Conservation (phyloP, 1,139 yeast species). For the Geotrichum bryndzae region DNA sequence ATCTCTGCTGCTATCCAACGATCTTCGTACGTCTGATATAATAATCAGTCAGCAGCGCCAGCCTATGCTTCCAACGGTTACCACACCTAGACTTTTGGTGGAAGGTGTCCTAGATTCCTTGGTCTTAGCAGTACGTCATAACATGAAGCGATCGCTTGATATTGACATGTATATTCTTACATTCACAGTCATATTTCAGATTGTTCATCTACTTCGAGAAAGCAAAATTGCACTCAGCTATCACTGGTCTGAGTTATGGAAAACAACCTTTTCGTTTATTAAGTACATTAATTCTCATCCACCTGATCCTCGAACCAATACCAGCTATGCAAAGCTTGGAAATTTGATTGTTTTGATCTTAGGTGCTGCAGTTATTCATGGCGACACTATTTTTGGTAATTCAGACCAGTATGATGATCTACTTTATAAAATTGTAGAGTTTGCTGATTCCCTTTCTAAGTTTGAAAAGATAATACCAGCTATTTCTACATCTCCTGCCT, state of each 20-base stretch:
- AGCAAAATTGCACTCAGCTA: constrained; percentile 26
- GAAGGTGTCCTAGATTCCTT: constrained; percentile 35
- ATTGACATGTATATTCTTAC: constrained; percentile 31
- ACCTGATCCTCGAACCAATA: constrained; percentile 12
- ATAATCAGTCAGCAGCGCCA: constrained; percentile 28
- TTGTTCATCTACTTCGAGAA: constrained; percentile 25
- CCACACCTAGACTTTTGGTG: constrained; percentile 26
- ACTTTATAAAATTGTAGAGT: constrained; percentile 32
- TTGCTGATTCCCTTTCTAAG: constrained; percentile 25
- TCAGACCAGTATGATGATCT: constrained; percentile 34
- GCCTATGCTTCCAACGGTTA: constrained; percentile 29
- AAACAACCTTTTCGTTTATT: constrained; percentile 30
- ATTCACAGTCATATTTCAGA: constrained; percentile 27
- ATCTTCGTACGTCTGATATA: constrained; percentile 16
- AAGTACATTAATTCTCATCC: constrained; percentile 27
- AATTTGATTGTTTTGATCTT: constrained; percentile 26
- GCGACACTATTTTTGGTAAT: constrained; percentile 31
- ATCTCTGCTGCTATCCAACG: constrained; percentile 21
- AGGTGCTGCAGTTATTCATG: constrained; percentile 32
- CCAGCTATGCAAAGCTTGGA: constrained; percentile 23
- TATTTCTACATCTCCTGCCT: constrained; percentile 21
- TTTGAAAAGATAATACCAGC: constrained; percentile 19
- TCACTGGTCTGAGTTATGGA: constrained; percentile 39
- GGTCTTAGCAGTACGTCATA: constrained; percentile 32
- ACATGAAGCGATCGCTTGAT: constrained; percentile 32